phyloP scores from a whole-genome alignment of 108 stramenopile genomes.

The Aurantiochytrium sp. region DNA sequence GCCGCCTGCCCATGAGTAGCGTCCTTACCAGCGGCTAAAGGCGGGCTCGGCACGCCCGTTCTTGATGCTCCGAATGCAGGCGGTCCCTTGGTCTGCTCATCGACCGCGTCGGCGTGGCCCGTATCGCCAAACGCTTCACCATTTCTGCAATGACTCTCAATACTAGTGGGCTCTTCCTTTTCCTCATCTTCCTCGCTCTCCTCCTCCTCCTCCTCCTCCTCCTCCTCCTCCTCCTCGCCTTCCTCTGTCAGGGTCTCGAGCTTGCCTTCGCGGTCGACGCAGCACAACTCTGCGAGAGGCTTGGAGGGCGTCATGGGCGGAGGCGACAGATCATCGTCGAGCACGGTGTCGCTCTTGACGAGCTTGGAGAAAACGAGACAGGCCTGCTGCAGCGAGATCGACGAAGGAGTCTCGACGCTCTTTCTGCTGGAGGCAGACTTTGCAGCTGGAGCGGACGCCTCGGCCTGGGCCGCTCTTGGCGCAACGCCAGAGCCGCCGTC shows the following conservation, averaged over 20 bases:
- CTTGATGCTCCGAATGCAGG: too few species aligned
- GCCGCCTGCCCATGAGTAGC: too few species aligned
- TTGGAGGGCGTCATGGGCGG: neutral
- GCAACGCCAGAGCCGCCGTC: neutral
- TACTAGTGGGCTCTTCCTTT: too few species aligned
- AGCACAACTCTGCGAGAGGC: neutral
- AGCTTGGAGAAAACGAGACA: neutral
- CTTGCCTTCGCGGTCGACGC: neutral
- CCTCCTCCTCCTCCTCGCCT: neutral
- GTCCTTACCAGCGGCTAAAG: too few species aligned
- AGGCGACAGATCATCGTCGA: neutral
- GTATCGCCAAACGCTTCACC: too few species aligned
- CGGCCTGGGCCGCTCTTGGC: too few species aligned
- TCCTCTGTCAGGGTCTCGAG: neutral
- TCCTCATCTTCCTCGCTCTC: neutral
- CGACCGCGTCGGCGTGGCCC: too few species aligned
- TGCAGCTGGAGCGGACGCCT: too few species aligned
- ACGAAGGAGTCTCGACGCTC: neutral
- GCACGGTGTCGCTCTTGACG: neutral
- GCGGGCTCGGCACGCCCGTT: too few species aligned
- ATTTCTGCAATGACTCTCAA: too few species aligned
- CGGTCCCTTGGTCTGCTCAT: too few species aligned
- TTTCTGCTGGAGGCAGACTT: neutral
- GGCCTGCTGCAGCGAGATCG: neutral
- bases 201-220: neutral